A percentile compares a stretch with the other conserved stretches of the same genome.
Evolutionary conservation across 2,329 filamentous ascomycete species (phyloP).

Genomic region (Aureobasidium sp.): DNA sequence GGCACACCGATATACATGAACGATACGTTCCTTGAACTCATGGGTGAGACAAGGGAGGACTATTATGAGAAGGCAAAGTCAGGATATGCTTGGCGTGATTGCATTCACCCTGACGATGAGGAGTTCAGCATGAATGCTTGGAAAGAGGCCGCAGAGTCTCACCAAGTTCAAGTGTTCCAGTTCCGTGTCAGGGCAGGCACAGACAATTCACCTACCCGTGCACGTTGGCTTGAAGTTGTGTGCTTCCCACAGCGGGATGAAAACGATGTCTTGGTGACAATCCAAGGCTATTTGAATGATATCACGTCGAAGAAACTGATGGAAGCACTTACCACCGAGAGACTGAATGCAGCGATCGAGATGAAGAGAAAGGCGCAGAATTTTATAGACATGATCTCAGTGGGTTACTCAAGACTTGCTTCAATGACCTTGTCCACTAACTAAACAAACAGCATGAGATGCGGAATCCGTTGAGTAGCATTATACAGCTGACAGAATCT

Average conservation of each 20-base stretch:
- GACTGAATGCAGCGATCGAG: constrained; percentile 28
- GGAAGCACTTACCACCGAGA: constrained; percentile 16
- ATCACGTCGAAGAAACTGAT: background rate
- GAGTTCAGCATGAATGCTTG: background rate
- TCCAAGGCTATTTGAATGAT: background rate
- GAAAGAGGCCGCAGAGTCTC: constrained; percentile 20
- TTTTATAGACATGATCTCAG: constrained; percentile 26
- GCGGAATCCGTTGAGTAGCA: constrained; percentile 18
- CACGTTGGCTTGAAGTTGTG: constrained; percentile 3
- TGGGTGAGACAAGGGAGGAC: background rate
- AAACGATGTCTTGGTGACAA: background rate
- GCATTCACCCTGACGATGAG: background rate
- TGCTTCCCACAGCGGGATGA: background rate
- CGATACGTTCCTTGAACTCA: background rate
- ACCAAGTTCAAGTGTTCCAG: constrained; percentile 21
- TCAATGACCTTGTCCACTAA: background rate
- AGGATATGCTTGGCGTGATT: background rate
- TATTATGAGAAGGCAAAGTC: background rate
- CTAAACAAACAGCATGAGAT: constrained; percentile 6
- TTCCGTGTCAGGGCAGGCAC: constrained; percentile 16
- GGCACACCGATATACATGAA: background rate
- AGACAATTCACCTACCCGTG: constrained; percentile 20
- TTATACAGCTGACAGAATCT: constrained; percentile 29
- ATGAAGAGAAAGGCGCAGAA: constrained; percentile 21
- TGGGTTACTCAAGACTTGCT: background rate